A percentile compares a stretch with the other conserved stretches of the same genome.
Conservation (phyloP, 1,284 basidiomycete genomes). For the Bjerkandera adusta region DNA sequence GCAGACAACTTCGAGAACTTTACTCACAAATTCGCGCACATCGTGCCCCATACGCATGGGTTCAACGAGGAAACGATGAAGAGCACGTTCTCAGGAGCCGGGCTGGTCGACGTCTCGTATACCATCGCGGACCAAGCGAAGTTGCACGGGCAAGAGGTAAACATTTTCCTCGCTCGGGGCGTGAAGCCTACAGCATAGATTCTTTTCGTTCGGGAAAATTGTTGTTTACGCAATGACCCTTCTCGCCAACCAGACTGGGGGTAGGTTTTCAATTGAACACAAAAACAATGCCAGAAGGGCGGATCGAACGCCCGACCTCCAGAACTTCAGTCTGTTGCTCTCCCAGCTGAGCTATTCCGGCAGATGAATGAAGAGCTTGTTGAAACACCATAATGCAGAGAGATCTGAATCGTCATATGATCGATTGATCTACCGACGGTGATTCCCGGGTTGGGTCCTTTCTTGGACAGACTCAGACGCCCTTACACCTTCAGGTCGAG, state of each 20-base stretch:
- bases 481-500: no score
- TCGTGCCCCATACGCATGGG: conserved; percentile 54
- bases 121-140: conserved; percentile 32
- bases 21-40: conserved; percentile 28
- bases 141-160: conserved; percentile 32
- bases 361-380: no score
- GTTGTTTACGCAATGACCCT: neutral
- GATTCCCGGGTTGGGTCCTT: no score
- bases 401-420: no score
- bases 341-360: no score
- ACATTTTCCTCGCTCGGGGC: conserved; percentile 53
- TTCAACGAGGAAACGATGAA: conserved; percentile 47
- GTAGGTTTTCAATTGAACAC: neutral
- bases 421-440: no score
- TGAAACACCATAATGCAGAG: no score
- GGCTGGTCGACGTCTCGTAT: conserved; percentile 42
- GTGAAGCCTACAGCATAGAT: neutral
- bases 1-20: conserved; percentile 23
- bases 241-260: neutral
- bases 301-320: conserved; percentile 2
- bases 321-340: neutral
- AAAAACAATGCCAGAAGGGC: neutral
- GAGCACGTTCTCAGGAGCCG: conserved; percentile 44
- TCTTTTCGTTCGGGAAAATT: neutral
- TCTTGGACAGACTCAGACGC: no score